These are phyloP conservation scores for Lactarius vividus DNA, from an alignment of 768 basidiomycete species.

Conservation along the genomic window DNA sequence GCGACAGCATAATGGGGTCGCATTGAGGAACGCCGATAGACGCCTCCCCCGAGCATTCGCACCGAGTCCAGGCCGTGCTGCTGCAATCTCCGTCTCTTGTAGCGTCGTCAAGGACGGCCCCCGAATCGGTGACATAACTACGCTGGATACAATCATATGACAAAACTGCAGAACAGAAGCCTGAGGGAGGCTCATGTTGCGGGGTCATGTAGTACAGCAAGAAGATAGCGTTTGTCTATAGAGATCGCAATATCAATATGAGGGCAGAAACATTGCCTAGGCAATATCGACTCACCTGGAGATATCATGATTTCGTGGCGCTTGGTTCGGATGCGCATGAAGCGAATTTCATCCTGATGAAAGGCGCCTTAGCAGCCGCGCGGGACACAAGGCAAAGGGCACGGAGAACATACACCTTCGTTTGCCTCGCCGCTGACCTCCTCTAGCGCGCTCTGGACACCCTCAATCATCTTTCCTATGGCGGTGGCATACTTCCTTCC, in stretches of 20 bases:
- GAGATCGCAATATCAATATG: neutral
- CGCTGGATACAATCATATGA: constrained; percentile 7
- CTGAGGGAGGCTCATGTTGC: constrained; percentile 17
- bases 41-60: neutral
- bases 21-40: neutral
- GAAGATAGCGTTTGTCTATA: constrained; percentile 72
- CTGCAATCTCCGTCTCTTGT: constrained; percentile 3
- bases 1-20: constrained; percentile 8
- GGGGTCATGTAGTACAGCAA: constrained; percentile 83
- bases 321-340: constrained; percentile 88
- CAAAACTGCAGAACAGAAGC: neutral
- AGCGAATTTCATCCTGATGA: constrained; percentile 80
- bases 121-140: neutral
- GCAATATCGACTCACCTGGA: constrained; percentile 57
- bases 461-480: constrained; percentile 72
- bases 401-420: constrained; percentile 50
- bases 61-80: constrained; percentile 1
- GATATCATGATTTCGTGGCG: constrained; percentile 94
- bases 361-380: constrained; percentile 4
- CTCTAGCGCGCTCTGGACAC: constrained; percentile 73
- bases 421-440: constrained; percentile 66
- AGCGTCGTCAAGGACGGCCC: constrained; percentile 2
- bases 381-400: neutral
- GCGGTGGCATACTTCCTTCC: constrained; percentile 72
- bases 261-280: neutral